These are phyloP conservation scores for Globisporangium paddicum DNA, from an alignment of 352 stramenopile species.

Conservation along the genomic window DNA sequence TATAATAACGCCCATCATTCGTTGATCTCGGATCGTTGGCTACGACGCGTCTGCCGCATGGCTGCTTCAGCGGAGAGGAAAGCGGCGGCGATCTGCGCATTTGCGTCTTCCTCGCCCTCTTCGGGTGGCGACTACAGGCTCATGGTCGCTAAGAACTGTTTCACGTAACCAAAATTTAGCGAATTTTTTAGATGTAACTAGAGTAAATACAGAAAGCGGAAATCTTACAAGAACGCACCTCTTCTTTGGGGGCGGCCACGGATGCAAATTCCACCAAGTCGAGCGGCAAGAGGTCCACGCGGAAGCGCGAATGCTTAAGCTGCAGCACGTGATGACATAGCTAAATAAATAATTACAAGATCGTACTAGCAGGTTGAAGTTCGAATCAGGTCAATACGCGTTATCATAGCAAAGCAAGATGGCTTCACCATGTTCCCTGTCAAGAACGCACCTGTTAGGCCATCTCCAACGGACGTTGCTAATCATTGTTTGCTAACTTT, in stretches of 20 bases:
- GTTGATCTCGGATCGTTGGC: constrained; percentile 1
- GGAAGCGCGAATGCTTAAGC: constrained; percentile 38
- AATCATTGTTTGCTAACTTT: no score
- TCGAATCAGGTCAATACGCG: background rate
- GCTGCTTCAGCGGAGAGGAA: constrained; percentile 1
- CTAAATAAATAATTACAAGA: constrained; percentile 13
- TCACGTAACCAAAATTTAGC: background rate
- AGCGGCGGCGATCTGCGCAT: constrained; percentile 10
- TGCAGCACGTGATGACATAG: constrained; percentile 22
- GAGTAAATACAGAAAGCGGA: no score
- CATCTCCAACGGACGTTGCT: no score
- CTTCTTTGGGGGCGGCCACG: constrained; percentile 33
- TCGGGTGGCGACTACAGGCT: background rate
- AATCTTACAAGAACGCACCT: constrained; percentile 30
- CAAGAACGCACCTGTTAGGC: no score
- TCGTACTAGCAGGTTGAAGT: background rate
- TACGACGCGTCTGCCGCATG: constrained; percentile 10
- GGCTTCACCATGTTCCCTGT: no score
- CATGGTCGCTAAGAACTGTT: constrained; percentile 5
- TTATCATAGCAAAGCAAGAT: no score
- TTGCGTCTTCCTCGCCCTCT: background rate
- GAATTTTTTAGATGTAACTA: no score
- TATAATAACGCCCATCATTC: background rate
- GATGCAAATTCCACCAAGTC: constrained; percentile 40
- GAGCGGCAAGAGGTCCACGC: constrained; percentile 15